Evolutionary conservation across 2,329 filamentous ascomycete species (phyloP).

Genomic region (Aspergillus persii): DNA sequence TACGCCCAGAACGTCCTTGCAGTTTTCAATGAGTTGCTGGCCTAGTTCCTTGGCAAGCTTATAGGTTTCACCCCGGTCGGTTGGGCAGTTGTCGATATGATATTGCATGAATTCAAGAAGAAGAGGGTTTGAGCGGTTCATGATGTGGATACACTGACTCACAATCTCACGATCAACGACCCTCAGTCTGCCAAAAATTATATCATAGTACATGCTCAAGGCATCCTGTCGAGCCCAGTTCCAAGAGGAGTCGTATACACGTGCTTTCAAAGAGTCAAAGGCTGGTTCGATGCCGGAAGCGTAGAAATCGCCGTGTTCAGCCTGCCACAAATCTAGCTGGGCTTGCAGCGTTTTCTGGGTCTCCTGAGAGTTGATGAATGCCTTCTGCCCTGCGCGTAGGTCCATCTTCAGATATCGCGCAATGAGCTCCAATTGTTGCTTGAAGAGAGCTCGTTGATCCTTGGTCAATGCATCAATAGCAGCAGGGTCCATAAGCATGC

Average conservation of each 20-base stretch:
- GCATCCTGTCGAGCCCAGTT: slow-evolving; percentile 99
- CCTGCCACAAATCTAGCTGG: slow-evolving; percentile 90
- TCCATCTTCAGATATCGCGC: slow-evolving; percentile 97
- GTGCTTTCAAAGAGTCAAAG: slow-evolving; percentile 89
- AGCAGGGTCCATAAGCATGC: slow-evolving; percentile 99
- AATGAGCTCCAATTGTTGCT: slow-evolving; percentile 94
- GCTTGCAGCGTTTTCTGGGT: slow-evolving; percentile 84
- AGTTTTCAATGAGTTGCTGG: slow-evolving; percentile 93
- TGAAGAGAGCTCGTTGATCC: slow-evolving; percentile 92
- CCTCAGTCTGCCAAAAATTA: slow-evolving; percentile 93
- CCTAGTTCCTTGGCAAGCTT: slow-evolving; percentile 95
- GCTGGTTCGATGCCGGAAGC: slow-evolving; percentile 90
- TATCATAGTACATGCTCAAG: slow-evolving; percentile 97
- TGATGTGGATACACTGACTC: slow-evolving; percentile 96
- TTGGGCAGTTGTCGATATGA: slow-evolving; percentile 97
- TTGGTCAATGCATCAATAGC: slow-evolving; percentile 96
- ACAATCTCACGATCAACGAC: slow-evolving; percentile 96
- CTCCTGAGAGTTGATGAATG: slow-evolving; percentile 78
- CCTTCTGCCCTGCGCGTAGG: slow-evolving; percentile 93
- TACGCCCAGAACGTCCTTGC: slow-evolving; percentile 81
- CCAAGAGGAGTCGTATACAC: slow-evolving; percentile 97
- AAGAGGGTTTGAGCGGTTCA: slow-evolving; percentile 97
- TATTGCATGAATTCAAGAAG: slow-evolving; percentile 99
- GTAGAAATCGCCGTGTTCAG: slow-evolving; percentile 96
- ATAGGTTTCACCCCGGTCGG: slow-evolving; percentile 95